Evolutionary conservation across 106 monocot genomes (phyloP).

Genomic region (Narthecium ossifragum): DNA sequence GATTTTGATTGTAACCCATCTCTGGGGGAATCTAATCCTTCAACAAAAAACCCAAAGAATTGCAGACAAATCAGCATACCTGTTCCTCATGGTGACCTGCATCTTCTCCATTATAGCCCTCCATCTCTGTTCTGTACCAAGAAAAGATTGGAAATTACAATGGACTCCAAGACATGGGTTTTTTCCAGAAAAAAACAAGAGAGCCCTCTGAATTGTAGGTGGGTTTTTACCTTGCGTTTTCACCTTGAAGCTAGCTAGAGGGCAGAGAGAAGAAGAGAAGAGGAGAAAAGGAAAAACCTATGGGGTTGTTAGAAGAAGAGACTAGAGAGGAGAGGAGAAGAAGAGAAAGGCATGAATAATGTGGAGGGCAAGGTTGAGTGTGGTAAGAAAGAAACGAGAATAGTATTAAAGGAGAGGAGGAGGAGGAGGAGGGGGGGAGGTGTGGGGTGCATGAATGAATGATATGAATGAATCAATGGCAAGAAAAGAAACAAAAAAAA

Average conservation of each 20-base stretch:
- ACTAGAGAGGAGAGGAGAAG: neutral
- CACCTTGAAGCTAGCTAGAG: conserved; percentile 1
- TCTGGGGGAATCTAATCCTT: too few relatives aligned
- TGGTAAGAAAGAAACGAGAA: conserved; percentile 7
- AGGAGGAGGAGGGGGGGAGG: too few relatives aligned
- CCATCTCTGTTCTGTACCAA: conserved; percentile 16
- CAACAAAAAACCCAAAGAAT: too few relatives aligned
- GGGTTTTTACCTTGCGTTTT: neutral
- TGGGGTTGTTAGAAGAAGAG: neutral
- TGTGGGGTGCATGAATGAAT: too few relatives aligned
- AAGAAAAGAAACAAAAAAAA: too few relatives aligned
- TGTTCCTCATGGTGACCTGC: neutral
- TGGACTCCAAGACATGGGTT: conserved; percentile 10
- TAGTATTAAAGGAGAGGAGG: conserved; percentile 1
- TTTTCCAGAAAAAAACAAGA: neutral
- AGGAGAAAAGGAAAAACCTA: neutral
- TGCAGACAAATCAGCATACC: too few relatives aligned
- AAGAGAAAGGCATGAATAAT: neutral
- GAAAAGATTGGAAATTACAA: too few relatives aligned
- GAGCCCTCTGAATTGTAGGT: neutral
- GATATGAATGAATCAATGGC: too few relatives aligned
- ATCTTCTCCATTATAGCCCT: neutral
- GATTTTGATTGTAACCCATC: too few relatives aligned
- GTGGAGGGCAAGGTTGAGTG: conserved; percentile 3
- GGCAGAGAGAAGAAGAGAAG: neutral